Percentiles rank a stretch among this genome's conserved stretches.
Evolutionary conservation across 2,329 filamentous ascomycete species (phyloP).

Genomic region (Talaromyces sp.): DNA sequence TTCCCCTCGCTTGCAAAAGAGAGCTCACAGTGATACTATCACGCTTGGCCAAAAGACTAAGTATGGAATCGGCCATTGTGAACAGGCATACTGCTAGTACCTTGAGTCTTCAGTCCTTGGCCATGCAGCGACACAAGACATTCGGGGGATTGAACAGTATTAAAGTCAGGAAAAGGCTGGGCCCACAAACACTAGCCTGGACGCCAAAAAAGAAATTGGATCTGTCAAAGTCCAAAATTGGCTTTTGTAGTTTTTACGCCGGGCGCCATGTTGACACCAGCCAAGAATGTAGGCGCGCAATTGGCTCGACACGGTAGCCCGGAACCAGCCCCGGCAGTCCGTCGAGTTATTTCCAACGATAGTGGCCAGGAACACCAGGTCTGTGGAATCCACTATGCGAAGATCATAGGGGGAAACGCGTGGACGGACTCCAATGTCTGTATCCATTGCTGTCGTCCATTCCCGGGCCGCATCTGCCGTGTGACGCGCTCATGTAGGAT

Average conservation of each 20-base stretch:
- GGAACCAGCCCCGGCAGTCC: not conserved
- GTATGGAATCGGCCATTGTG: slow-evolving; percentile 6
- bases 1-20: not conserved
- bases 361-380: not conserved
- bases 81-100: not conserved
- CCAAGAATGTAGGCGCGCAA: not conserved
- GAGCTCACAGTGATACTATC: slow-evolving; percentile 8
- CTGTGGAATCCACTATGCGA: not conserved
- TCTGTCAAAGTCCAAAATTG: slow-evolving; percentile 4
- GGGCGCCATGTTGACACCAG: not conserved
- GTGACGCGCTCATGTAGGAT: not conserved
- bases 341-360: not conserved
- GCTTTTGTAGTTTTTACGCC: not conserved
- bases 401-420: not conserved
- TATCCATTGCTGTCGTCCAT: not conserved
- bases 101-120: not conserved
- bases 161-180: not conserved
- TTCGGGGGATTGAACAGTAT: not conserved
- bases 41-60: slow-evolving; percentile 2
- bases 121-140: not conserved
- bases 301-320: not conserved
- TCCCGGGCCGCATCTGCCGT: not conserved
- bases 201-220: slow-evolving; percentile 1
- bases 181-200: not conserved
- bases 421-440: not conserved